Evolutionary conservation across 306 rosid species (phyloP).

Genomic region (Prunus persica): DNA sequence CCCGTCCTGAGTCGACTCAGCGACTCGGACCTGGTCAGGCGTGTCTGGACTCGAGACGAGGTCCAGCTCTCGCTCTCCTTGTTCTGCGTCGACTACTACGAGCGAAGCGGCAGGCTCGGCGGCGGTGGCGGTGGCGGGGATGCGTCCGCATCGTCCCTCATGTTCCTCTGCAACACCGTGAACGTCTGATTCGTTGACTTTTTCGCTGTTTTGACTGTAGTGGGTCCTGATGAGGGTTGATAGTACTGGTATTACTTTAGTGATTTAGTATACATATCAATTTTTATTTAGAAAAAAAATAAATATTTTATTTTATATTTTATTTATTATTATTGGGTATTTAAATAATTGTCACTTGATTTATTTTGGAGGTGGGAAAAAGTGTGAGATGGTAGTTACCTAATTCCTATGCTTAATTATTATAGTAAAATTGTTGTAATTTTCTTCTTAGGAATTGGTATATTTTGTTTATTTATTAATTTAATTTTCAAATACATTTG

Average conservation of each 20-base stretch:
- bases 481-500: background rate
- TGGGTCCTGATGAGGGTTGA: background rate
- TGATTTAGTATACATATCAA: conserved; percentile 12
- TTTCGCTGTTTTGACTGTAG: background rate
- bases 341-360: background rate
- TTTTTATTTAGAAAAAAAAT: background rate
- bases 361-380: background rate
- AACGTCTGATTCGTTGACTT: conserved; percentile 38
- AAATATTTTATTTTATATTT: background rate
- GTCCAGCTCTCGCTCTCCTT: conserved; percentile 84
- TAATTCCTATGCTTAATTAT: background rate
- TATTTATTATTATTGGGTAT: background rate
- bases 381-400: background rate
- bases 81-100: conserved; percentile 70
- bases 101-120: conserved; percentile 37
- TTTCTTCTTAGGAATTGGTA: background rate
- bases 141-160: conserved; percentile 47
- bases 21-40: conserved; percentile 45
- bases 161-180: conserved; percentile 52
- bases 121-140: conserved; percentile 24
- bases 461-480: background rate
- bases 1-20: conserved; percentile 85
- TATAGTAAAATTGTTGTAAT: background rate
- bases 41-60: conserved; percentile 68
- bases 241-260: background rate